Percentiles rank a stretch among this genome's conserved stretches.
These are phyloP conservation scores for Colletotrichum eremochloae DNA, from an alignment of 2,329 filamentous ascomycete genomes.

Conservation along the genomic window DNA sequence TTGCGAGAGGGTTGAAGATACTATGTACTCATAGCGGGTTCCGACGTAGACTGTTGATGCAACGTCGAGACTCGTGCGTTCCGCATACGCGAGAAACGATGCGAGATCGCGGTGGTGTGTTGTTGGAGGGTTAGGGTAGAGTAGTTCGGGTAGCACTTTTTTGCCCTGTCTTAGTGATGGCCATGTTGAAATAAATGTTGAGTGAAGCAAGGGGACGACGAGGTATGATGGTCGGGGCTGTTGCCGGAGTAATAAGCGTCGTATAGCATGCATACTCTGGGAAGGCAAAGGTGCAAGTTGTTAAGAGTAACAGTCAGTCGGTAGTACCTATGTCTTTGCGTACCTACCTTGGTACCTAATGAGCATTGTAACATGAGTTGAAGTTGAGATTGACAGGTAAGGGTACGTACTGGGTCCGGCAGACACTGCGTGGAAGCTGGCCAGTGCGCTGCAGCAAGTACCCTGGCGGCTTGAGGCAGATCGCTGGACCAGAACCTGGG, in stretches of 20 bases:
- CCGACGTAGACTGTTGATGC: conserved; percentile 75
- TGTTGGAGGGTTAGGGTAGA: conserved; percentile 61
- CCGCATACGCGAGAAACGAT: conserved; percentile 75
- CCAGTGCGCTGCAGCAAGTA: conserved; percentile 9
- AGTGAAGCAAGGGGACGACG: neutral
- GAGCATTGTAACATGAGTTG: conserved; percentile 1
- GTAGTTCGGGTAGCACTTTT: conserved; percentile 34
- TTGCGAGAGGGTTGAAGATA: conserved; percentile 65
- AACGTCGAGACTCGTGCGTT: conserved; percentile 66
- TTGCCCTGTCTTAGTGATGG: conserved; percentile 10
- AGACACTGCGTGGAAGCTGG: neutral
- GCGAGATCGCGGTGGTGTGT: conserved; percentile 72
- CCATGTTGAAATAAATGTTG: conserved; percentile 17
- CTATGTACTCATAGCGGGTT: conserved; percentile 83
- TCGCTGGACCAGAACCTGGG: neutral
- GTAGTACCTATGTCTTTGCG: neutral
- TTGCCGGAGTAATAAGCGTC: conserved; percentile 5
- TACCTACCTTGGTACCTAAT: neutral
- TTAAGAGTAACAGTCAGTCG: neutral
- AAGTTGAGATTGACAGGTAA: neutral
- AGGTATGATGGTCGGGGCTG: neutral
- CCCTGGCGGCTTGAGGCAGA: neutral
- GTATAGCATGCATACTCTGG: conserved; percentile 22
- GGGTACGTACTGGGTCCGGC: conserved; percentile 20
- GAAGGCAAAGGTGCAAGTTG: neutral